Percentiles rank a stretch among this genome's conserved stretches.
Evolutionary conservation across 495 filamentous ascomycete genomes (phyloP).

Genomic region (Neurospora tetrasperma): DNA sequence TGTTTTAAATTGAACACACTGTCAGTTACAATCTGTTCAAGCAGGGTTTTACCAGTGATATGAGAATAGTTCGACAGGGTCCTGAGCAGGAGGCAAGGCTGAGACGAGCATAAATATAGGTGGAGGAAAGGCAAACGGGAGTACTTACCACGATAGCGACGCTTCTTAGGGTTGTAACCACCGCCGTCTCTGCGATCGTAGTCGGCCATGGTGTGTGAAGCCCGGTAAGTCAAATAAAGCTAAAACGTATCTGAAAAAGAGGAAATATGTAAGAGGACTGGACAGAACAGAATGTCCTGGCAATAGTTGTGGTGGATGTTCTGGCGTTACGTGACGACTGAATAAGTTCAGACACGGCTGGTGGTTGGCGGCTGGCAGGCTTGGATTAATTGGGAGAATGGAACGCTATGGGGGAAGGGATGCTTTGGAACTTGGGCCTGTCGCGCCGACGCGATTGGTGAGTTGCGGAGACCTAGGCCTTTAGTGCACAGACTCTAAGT

Average conservation of each 20-base stretch:
- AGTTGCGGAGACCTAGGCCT: background rate
- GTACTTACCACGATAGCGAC: constrained; percentile 40
- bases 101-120: background rate
- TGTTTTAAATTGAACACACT: background rate
- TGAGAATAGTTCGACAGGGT: background rate
- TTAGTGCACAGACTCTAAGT: background rate
- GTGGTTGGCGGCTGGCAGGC: background rate
- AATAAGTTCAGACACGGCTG: background rate
- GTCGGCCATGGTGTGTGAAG: constrained; percentile 51
- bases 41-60: background rate
- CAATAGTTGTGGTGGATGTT: background rate
- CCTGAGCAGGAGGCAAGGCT: background rate
- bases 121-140: background rate
- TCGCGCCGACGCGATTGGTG: background rate
- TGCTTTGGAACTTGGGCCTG: background rate
- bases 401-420: background rate
- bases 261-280: background rate
- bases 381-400: background rate
- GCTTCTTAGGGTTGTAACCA: constrained; percentile 55
- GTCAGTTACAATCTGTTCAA: background rate
- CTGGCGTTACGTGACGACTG: background rate
- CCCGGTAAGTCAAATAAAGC: background rate
- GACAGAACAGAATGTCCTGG: background rate
- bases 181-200: constrained; percentile 55
- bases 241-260: background rate